Evolutionary conservation across 345 rosid genomes (phyloP).

Genomic region (Laguncularia racemosa): DNA sequence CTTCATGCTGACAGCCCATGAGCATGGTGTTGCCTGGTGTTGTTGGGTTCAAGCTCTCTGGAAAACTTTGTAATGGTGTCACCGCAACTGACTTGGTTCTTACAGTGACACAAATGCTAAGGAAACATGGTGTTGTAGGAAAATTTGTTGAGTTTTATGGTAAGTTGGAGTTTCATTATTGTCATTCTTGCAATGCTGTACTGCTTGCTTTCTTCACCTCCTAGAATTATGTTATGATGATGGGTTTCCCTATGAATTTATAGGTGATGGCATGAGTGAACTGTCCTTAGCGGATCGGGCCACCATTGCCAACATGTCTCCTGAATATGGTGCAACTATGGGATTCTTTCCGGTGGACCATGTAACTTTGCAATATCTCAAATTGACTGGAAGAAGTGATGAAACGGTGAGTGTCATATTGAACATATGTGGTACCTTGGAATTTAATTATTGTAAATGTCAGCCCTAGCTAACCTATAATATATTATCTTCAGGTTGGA

Average conservation of each 20-base stretch:
- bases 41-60: constrained; percentile 72
- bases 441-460: not conserved
- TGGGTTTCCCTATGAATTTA: constrained; percentile 3
- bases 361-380: constrained; percentile 77
- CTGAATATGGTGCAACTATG: constrained; percentile 97
- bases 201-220: no score
- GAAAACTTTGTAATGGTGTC: constrained; percentile 59
- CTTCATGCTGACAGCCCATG: constrained; percentile 51
- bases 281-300: constrained; percentile 90
- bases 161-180: constrained; percentile 11
- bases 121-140: constrained; percentile 93
- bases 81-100: constrained; percentile 94
- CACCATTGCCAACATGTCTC: constrained; percentile 92
- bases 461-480: not conserved
- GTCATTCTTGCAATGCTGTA: no score
- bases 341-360: constrained; percentile 95
- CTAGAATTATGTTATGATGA: not conserved
- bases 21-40: constrained; percentile 96
- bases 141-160: constrained; percentile 89
- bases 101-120: constrained; percentile 76
- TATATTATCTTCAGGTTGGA: constrained; percentile 35
- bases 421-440: not conserved
- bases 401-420: constrained; percentile 53
- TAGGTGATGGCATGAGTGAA: constrained; percentile 79
- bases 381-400: constrained; percentile 82